phyloP scores from a whole-genome alignment of 108 stramenopile species.

The Epithemia pelagica region DNA sequence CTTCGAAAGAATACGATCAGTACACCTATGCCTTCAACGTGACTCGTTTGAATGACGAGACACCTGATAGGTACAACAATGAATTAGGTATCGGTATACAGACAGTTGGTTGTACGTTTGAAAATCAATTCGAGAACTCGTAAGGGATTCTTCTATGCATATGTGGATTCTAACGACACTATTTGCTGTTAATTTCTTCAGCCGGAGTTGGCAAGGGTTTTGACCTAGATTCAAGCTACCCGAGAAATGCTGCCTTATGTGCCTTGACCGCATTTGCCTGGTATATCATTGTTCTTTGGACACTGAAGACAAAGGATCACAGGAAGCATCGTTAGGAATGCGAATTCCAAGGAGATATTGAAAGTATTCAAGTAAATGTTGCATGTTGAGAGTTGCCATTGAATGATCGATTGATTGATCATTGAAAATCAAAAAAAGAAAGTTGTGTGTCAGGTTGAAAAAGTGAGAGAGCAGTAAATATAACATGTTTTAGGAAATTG shows the following conservation, averaged over 20 bases:
- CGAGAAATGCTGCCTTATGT: neutral
- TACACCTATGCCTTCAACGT: neutral
- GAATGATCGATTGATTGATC: too few species aligned
- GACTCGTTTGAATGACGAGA: neutral
- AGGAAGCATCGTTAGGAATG: conserved; percentile 5
- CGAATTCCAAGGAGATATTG: too few species aligned
- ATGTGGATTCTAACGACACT: neutral
- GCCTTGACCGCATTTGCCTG: neutral
- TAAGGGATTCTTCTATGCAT: too few species aligned
- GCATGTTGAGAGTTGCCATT: too few species aligned
- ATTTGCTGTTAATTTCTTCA: neutral
- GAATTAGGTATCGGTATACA: neutral
- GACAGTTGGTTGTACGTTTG: neutral
- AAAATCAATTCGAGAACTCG: too few species aligned
- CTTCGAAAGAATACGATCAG: neutral
- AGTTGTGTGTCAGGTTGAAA: too few species aligned
- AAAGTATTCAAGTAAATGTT: too few species aligned
- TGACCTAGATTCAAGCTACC: neutral
- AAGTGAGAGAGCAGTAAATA: too few species aligned
- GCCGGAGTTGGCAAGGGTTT: neutral
- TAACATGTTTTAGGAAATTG: too few species aligned
- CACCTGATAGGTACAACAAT: neutral
- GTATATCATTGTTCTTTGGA: neutral
- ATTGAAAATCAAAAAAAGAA: too few species aligned
- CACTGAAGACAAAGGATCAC: neutral